These are phyloP conservation scores for Auricularia sp. DNA, from an alignment of 768 basidiomycete genomes.

Conservation along the genomic window DNA sequence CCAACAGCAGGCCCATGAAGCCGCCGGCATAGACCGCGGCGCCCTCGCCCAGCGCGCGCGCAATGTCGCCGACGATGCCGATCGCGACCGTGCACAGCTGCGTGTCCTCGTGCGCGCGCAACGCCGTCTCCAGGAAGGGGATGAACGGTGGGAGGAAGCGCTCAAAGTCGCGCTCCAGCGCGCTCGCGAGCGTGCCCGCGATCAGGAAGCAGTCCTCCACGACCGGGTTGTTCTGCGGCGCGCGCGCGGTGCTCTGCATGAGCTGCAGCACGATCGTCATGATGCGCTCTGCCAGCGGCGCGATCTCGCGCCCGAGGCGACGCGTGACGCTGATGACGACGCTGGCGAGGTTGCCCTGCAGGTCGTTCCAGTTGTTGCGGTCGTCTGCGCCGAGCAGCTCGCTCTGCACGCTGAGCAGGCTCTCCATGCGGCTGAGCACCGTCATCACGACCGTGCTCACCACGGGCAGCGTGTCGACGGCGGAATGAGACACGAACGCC, in stretches of 20 bases:
- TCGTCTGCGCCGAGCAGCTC: constrained; percentile 94
- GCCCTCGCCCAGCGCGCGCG: constrained; percentile 84
- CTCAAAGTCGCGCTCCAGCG: constrained; percentile 67
- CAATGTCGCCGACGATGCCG: constrained; percentile 90
- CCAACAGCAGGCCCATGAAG: constrained; percentile 88
- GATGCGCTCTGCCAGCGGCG: constrained; percentile 84
- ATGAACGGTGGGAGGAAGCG: constrained; percentile 81
- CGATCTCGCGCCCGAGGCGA: constrained; percentile 71
- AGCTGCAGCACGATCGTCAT: constrained; percentile 86
- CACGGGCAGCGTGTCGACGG: constrained; percentile 65
- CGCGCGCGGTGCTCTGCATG: constrained; percentile 57
- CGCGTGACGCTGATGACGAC: constrained; percentile 80
- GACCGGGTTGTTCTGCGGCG: constrained; percentile 72
- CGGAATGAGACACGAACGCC: constrained; percentile 71
- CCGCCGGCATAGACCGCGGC: constrained; percentile 72
- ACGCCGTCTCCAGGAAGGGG: constrained; percentile 78
- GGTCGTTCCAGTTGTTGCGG: constrained; percentile 96
- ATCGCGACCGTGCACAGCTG: constrained; percentile 93
- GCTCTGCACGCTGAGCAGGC: constrained; percentile 74
- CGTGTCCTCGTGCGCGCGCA: constrained; percentile 88
- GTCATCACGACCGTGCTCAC: constrained; percentile 75
- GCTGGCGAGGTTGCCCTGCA: constrained; percentile 90
- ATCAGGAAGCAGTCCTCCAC: constrained; percentile 95
- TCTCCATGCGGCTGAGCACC: constrained; percentile 85
- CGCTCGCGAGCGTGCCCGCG: constrained; percentile 77